These are phyloP conservation scores for Lactuca sativa DNA, from an alignment of 129 eudicot genomes.

Conservation along the genomic window DNA sequence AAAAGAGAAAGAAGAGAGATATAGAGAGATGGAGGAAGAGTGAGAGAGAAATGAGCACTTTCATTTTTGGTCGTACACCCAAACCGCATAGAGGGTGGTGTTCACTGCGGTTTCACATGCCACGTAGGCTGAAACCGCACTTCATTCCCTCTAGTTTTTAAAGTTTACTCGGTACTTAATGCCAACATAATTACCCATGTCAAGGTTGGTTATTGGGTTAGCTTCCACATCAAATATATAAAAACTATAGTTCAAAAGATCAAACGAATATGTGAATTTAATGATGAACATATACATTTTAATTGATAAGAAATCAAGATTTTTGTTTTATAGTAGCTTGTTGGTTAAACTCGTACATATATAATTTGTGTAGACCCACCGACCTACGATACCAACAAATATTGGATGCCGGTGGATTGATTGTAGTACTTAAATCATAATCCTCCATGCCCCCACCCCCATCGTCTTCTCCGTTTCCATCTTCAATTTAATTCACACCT, in stretches of 20 bases:
- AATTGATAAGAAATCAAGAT: not conserved
- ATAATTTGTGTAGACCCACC: not conserved
- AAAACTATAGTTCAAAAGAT: not conserved
- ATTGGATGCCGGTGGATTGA: not conserved
- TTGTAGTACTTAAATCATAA: slow-evolving; percentile 12
- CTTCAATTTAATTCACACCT: slow-evolving; percentile 10
- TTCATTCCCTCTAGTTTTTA: too few species aligned
- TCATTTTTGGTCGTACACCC: too few species aligned
- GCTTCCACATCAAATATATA: not conserved
- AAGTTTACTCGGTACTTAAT: too few species aligned
- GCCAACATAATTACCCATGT: too few species aligned
- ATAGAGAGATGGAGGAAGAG: too few species aligned
- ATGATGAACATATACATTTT: not conserved
- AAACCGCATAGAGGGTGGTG: too few species aligned
- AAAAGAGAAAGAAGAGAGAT: too few species aligned
- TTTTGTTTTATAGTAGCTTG: not conserved
- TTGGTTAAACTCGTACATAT: not conserved
- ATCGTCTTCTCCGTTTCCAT: slow-evolving; percentile 20
- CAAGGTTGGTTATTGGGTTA: not conserved
- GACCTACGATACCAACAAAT: not conserved
- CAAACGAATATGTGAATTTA: too few species aligned
- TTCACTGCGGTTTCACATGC: too few species aligned
- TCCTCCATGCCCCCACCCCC: slow-evolving; percentile 3
- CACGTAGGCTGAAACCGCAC: too few species aligned
- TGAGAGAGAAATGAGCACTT: too few species aligned